Base-by-base conservation (phyloP, 2,329 filamentous ascomycete species). In the Eurotiales sp. region DNA sequence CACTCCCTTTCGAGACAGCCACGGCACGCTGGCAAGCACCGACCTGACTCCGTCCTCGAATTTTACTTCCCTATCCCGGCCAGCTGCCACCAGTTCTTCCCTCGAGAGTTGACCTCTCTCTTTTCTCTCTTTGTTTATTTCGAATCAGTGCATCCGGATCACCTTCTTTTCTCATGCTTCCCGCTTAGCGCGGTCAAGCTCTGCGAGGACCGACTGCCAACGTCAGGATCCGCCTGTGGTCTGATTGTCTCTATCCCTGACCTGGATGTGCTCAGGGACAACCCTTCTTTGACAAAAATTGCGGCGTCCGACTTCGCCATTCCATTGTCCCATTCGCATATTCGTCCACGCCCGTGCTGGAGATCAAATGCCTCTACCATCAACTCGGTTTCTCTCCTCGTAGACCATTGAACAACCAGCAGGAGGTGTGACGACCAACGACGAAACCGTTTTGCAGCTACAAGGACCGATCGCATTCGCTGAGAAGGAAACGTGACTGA, bases 161-260 rank as follows among this genome's bases (percentile, higher is more conserved):
- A 15, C 12, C 23, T 37, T 37, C 47, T 43, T 43, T 42, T 42
- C 40, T 30, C 47, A 50, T 50, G 47, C 37, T 29, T 50, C 10
- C 47, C 47, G 37, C 47, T 43, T 50, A 50, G 39, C 30, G 47
- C 47, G 47, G 47, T 50, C 39, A 36, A 34, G 47, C 47, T 50
- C 43, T 40, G 34, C n/a, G 19, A 43, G 39, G 27, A 30, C 47
- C 43, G 37, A 17, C 40, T 32, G 39, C 47, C 36, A 32, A 40
- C 46, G 36, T 41, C 25, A 19, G 30, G 34, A 22, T 8, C n/a
- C 37, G 39, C 25, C 39, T 47, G 14, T 37, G 25, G 10, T 27
- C 10, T 2, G 8, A 37, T 17, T 37, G 34, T 37, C 21, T 19
- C 34, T 37, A 17, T 37, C n/a, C 34, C 34, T 37, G 34, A 37